phyloP scores from a whole-genome alignment of 805 yeast genomes.

The Saturnispora hagleri region DNA sequence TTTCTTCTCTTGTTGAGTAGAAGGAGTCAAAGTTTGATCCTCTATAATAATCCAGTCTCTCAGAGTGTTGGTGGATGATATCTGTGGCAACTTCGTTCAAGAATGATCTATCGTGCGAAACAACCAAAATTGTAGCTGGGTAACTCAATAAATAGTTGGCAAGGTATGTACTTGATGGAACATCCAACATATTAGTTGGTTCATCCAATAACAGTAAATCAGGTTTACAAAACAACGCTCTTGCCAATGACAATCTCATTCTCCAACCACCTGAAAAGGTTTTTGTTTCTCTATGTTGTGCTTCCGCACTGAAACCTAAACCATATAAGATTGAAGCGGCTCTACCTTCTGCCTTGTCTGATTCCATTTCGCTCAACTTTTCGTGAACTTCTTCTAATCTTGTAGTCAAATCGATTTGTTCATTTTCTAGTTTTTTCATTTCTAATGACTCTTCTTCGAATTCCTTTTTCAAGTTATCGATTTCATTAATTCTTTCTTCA shows the following conservation, averaged over 20 bases:
- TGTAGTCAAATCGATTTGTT: conserved; percentile 74
- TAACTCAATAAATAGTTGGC: conserved; percentile 85
- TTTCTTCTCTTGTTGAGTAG: conserved; percentile 89
- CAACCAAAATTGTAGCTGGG: conserved; percentile 88
- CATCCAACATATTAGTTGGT: conserved; percentile 99
- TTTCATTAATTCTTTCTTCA: conserved; percentile 64
- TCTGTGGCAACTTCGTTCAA: conserved; percentile 97
- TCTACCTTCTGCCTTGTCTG: conserved; percentile 94
- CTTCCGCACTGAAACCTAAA: conserved; percentile 82
- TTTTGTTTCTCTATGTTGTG: conserved; percentile 78
- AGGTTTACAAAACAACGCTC: conserved; percentile 96
- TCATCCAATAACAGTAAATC: conserved; percentile 90
- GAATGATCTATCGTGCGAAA: conserved; percentile 96
- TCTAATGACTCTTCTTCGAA: conserved; percentile 72
- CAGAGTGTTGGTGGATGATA: conserved; percentile 95
- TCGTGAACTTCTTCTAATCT: conserved; percentile 73
- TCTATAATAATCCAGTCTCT: conserved; percentile 89
- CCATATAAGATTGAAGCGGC: conserved; percentile 93
- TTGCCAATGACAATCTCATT: conserved; percentile 96
- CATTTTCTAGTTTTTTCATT: conserved; percentile 74
- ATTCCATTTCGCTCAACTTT: conserved; percentile 85
- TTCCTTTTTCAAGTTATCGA: conserved; percentile 58
- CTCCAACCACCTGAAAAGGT: conserved; percentile 99
- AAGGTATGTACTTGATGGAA: conserved; percentile 91
- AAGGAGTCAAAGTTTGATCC: conserved; percentile 91